phyloP scores from a whole-genome alignment of 2,329 filamentous ascomycete genomes.

The Hypoxylon sp. region DNA sequence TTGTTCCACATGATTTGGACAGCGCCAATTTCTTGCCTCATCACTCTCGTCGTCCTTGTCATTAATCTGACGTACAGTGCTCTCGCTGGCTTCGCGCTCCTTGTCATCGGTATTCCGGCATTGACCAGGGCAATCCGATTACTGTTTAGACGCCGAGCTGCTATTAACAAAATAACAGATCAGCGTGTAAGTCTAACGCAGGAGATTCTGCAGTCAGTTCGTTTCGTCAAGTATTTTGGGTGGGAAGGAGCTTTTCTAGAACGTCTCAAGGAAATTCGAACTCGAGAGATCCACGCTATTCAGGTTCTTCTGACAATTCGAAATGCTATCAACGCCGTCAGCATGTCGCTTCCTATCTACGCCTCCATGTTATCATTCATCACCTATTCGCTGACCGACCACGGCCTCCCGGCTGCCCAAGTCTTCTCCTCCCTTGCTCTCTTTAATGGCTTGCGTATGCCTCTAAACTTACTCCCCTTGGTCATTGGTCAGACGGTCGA shows the following conservation, averaged over 20 bases:
- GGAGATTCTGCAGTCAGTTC: conserved; percentile 90
- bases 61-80: conserved; percentile 93
- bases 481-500: conserved; percentile 93
- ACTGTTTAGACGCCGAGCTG: conserved; percentile 80
- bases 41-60: conserved; percentile 84
- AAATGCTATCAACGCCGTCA: conserved; percentile 87
- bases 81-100: conserved; percentile 86
- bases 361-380: conserved; percentile 97
- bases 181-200: conserved; percentile 92
- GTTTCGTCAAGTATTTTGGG: conserved; percentile 97
- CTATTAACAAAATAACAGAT: conserved; percentile 94
- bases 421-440: conserved; percentile 94
- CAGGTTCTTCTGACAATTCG: conserved; percentile 86
- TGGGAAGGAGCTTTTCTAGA: conserved; percentile 92
- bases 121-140: conserved; percentile 83
- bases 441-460: conserved; percentile 92
- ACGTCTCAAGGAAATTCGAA: conserved; percentile 80
- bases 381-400: conserved; percentile 78
- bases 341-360: conserved; percentile 90
- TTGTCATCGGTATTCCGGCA: conserved; percentile 83
- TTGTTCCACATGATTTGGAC: conserved; percentile 96
- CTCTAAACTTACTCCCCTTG: conserved; percentile 88
- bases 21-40: conserved; percentile 80
- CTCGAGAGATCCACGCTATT: conserved; percentile 84
- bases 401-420: conserved; percentile 78